phyloP scores from a whole-genome alignment of 306 rosid genomes.

The Vicia faba region DNA sequence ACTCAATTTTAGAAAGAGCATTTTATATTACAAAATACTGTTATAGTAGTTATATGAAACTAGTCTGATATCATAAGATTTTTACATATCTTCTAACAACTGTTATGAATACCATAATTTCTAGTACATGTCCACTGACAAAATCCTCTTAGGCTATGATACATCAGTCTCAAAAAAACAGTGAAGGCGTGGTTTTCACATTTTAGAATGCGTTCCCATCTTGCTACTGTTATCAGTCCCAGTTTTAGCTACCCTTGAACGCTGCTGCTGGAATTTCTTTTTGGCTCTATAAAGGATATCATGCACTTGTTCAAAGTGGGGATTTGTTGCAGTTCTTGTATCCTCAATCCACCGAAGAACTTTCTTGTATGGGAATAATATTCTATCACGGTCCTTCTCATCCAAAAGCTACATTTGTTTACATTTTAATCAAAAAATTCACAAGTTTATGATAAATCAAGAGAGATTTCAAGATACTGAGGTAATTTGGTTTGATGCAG shows the following conservation, averaged over 20 bases:
- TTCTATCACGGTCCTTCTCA: conserved; percentile 60
- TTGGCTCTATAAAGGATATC: conserved; percentile 59
- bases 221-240: conserved; percentile 30
- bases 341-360: conserved; percentile 75
- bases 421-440: neutral
- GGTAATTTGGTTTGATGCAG: too few species aligned
- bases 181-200: conserved; percentile 44
- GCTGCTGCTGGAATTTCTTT: conserved; percentile 56
- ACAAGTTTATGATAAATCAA: neutral
- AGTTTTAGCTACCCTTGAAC: conserved; percentile 40
- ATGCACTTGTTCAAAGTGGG: conserved; percentile 74
- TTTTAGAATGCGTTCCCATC: conserved; percentile 37
- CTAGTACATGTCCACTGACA: too few species aligned
- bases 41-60: too few species aligned
- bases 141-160: too few species aligned
- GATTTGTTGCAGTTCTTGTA: conserved; percentile 73
- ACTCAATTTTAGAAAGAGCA: too few species aligned
- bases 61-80: too few species aligned
- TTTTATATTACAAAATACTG: too few species aligned
- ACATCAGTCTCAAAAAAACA: too few species aligned
- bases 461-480: neutral
- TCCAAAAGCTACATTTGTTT: conserved; percentile 57
- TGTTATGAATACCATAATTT: too few species aligned
- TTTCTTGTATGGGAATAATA: conserved; percentile 76
- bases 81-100: too few species aligned